A percentile compares a stretch with the other conserved stretches of the same genome.
Evolutionary conservation across 306 rosid genomes (phyloP).

Genomic region (Cicer chorassanicum): DNA sequence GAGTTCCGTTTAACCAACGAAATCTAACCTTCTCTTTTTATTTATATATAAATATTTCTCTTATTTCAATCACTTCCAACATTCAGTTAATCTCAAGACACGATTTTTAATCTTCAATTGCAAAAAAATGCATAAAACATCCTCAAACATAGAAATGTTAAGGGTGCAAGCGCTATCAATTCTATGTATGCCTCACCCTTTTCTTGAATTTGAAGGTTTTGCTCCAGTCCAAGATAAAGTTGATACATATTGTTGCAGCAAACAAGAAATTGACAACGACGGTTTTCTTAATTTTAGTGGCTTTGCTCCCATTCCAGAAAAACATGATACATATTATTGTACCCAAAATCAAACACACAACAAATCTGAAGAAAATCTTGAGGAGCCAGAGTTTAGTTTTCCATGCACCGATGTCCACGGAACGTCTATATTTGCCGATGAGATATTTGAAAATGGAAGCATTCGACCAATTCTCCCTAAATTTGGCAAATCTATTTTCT

Average conservation of each 20-base stretch:
- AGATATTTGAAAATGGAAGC: slow-evolving; percentile 61
- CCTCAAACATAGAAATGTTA: neutral
- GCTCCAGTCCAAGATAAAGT: too few species aligned
- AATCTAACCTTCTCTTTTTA: neutral
- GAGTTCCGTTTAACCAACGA: neutral
- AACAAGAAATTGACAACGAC: too few species aligned
- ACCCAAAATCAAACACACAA: neutral
- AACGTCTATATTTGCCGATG: slow-evolving; percentile 51
- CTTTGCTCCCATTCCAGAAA: too few species aligned
- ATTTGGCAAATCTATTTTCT: slow-evolving; percentile 48
- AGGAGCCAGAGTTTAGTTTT: slow-evolving; percentile 61
- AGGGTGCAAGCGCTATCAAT: neutral
- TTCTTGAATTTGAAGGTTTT: neutral
- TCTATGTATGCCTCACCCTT: neutral
- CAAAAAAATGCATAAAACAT: neutral
- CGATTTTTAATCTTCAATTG: neutral
- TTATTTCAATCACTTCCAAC: neutral
- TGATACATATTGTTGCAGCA: too few species aligned
- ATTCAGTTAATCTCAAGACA: neutral
- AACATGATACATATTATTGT: neutral
- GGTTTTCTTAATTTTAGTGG: too few species aligned
- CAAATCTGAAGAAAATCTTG: neutral
- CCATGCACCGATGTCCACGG: slow-evolving; percentile 47
- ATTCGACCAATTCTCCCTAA: slow-evolving; percentile 54
- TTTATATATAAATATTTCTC: neutral